Evolutionary conservation across 148 eudicot genomes (phyloP), one percentile per base, ranked within the genome.

Genomic region (Gaultheria prostrata): DNA sequence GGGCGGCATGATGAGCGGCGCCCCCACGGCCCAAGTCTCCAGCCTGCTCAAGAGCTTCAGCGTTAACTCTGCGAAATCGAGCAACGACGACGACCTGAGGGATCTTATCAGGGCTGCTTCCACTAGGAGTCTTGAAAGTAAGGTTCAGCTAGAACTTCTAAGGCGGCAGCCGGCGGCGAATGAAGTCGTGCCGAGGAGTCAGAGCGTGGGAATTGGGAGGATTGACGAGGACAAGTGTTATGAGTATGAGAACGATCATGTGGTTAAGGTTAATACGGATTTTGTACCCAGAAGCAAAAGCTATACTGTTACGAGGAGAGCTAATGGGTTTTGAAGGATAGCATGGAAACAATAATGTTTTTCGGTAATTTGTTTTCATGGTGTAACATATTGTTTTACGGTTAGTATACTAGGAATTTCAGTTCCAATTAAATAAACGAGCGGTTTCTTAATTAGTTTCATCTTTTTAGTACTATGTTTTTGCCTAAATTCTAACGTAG

Each of bases 11-110:
- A 88, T 79, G 85, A 87, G 86, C 57, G 85, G 89, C 39, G 72
- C 35, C 48, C 91, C 90, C 0, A 76, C 91, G 0, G 81, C 86
- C 13, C 87, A 86, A 9, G 12, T 79, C 84, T 77, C 87, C 26
- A 26, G 56, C 32, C 70, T 91, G 72, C 91, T 89, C 20, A 84
- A 70, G 67, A 91, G 89, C 67, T 88, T 90, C 79, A 91, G 91
- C 21, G 67, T 39, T 39, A 76, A 33, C 82, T 87, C 90, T 1
- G n/a, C 76, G 10, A 49, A 28, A 1, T 57, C 86, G 3, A 82
- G 20, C 61, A 8, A 7, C 26, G 79, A 77, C 32, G 84, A 90
- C 0, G 91, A 88, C 59, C 78, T 85, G 24, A 81, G 86, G 33
- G 91, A 90, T 39, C 87, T 88, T 11, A 57, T 87, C 4, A 71